phyloP scores from a whole-genome alignment of 1,139 yeast genomes.

The Nakaseomyces sp. region DNA sequence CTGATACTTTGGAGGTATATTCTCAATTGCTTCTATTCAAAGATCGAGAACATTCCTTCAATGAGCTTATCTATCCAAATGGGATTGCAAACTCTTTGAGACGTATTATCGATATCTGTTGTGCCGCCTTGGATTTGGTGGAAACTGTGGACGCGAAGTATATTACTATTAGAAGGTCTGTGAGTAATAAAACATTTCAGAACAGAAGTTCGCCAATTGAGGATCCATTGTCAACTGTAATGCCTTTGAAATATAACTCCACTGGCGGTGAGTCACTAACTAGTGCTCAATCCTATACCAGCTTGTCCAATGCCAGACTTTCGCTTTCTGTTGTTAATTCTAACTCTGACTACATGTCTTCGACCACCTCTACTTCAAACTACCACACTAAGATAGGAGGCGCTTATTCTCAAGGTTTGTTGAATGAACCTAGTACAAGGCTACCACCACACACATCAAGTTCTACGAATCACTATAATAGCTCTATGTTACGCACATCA shows the following conservation, averaged over 20 bases:
- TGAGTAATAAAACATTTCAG: not conserved
- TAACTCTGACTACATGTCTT: not conserved
- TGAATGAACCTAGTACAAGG: not conserved
- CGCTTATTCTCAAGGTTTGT: not conserved
- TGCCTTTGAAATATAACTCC: constrained; percentile 3
- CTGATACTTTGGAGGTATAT: constrained; percentile 79
- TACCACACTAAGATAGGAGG: not conserved
- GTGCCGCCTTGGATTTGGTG: constrained; percentile 52
- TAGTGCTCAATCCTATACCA: constrained; percentile 3
- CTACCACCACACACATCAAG: not conserved
- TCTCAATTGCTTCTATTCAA: constrained; percentile 74
- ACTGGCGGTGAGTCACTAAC: constrained; percentile 4
- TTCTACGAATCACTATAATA: not conserved
- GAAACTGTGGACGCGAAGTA: constrained; percentile 62
- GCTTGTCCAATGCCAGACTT: constrained; percentile 1
- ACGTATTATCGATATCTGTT: constrained; percentile 42
- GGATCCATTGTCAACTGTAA: not conserved
- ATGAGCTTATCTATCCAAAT: constrained; percentile 62
- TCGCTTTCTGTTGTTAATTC: constrained; percentile 3
- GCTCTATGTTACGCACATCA: not conserved
- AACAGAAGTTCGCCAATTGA: not conserved
- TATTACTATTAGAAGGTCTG: constrained; percentile 41
- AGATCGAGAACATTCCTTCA: constrained; percentile 50
- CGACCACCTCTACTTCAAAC: not conserved
- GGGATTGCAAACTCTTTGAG: constrained; percentile 54